Conservation (phyloP, 352 stramenopile species). For the Globisporangium polare region DNA sequence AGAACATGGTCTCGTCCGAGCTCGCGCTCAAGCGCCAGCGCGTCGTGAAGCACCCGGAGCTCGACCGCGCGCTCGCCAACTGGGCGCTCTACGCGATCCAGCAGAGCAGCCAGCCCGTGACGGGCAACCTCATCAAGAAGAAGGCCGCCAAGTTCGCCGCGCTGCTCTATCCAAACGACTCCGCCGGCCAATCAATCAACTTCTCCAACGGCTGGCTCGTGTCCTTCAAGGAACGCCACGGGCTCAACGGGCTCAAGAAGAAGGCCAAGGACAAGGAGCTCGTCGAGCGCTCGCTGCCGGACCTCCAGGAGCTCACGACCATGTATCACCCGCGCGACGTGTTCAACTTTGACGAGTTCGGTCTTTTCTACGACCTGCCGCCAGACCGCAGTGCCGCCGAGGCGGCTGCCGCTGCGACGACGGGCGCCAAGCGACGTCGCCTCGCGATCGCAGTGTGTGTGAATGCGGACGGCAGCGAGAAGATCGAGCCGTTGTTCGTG, state of each 20-base stretch:
- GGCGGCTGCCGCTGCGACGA: not conserved
- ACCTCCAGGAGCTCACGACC: constrained; percentile 6
- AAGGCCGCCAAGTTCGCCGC: constrained; percentile 33
- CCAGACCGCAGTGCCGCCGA: not conserved
- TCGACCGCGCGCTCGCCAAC: constrained; percentile 38
- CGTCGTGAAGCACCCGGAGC: constrained; percentile 43
- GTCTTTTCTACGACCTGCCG: constrained; percentile 18
- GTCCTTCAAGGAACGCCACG: constrained; percentile 48
- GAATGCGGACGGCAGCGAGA: constrained; percentile 19
- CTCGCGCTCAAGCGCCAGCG: constrained; percentile 34
- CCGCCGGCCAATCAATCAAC: constrained; percentile 9
- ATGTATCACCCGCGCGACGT: constrained; percentile 17
- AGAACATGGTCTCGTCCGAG: constrained; percentile 27
- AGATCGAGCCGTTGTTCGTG: constrained; percentile 16
- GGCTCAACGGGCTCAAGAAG: constrained; percentile 3
- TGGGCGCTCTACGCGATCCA: constrained; percentile 42
- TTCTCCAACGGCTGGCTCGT: constrained; percentile 63
- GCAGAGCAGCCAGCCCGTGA: constrained; percentile 15
- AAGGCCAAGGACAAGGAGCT: not conserved
- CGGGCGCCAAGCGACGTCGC: constrained; percentile 1
- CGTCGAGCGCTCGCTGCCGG: constrained; percentile 5
- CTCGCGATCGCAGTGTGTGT: constrained; percentile 14
- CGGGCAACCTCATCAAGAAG: constrained; percentile 29
- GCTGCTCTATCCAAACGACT: constrained; percentile 19
- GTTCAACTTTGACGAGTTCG: constrained; percentile 22